phyloP scores from a whole-genome alignment of 306 rosid species.

The Cucurbita maxima region DNA sequence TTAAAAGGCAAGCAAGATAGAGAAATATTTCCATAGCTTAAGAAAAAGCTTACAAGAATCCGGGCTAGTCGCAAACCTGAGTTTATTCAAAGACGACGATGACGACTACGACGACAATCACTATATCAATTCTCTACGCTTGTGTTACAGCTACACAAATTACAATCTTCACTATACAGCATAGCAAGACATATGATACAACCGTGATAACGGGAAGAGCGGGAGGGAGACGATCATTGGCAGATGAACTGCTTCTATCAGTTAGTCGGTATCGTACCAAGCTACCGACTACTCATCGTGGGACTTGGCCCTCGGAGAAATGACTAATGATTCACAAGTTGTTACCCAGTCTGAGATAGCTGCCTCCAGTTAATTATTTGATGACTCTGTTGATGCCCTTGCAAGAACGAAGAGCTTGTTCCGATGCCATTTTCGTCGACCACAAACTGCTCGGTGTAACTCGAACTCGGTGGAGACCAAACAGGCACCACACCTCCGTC shows the following conservation, averaged over 20 bases:
- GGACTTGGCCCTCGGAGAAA: background rate
- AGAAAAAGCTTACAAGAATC: conserved; percentile 10
- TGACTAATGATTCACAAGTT: conserved; percentile 10
- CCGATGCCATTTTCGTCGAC: conserved; percentile 60
- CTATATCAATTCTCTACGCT: conserved; percentile 25
- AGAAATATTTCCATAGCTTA: conserved; percentile 16
- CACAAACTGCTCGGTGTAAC: conserved; percentile 59
- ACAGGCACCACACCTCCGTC: conserved; percentile 76
- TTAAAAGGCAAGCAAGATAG: conserved; percentile 3
- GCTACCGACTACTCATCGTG: background rate
- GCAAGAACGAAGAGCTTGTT: conserved; percentile 53
- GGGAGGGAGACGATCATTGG: conserved; percentile 9
- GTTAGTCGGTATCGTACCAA: background rate
- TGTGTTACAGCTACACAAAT: conserved; percentile 26
- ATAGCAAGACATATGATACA: conserved; percentile 30
- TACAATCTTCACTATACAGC: conserved; percentile 49
- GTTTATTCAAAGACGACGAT: conserved; percentile 26
- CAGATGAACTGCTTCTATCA: conserved; percentile 24
- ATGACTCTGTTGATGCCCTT: conserved; percentile 87
- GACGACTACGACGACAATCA: conserved; percentile 13
- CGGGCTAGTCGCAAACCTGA: conserved; percentile 24
- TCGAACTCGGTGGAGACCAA: conserved; percentile 78
- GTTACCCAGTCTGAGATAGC: conserved; percentile 87
- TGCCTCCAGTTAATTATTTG: conserved; percentile 69
- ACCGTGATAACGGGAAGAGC: background rate